A percentile compares a stretch with the other conserved stretches of the same genome.
These are phyloP conservation scores for Nothophytophthora sp. DNA, from an alignment of 352 stramenopile genomes.

Conservation along the genomic window DNA sequence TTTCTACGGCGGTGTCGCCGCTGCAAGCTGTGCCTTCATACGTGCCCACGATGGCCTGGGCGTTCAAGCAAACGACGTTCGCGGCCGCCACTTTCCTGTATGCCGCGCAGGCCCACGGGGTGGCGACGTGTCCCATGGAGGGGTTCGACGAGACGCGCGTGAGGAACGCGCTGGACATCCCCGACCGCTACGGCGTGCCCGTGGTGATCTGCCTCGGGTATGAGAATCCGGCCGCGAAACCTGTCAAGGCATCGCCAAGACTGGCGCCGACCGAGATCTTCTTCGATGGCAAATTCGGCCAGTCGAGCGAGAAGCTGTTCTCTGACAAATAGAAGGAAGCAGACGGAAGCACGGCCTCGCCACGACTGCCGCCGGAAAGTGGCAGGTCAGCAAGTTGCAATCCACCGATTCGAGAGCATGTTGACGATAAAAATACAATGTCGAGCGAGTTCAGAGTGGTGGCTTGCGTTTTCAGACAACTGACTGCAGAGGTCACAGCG, in stretches of 20 bases:
- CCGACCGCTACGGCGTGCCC: constrained; percentile 74
- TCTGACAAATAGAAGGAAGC: constrained; percentile 21
- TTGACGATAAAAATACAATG: too few relatives aligned
- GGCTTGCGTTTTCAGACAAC: too few relatives aligned
- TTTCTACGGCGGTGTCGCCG: constrained; percentile 68
- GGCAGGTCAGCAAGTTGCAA: too few relatives aligned
- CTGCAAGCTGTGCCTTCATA: constrained; percentile 57
- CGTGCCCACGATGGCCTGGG: constrained; percentile 74
- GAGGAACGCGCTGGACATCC: constrained; percentile 69
- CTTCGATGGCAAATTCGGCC: constrained; percentile 85
- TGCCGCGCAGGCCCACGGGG: constrained; percentile 63
- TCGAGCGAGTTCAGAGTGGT: too few relatives aligned
- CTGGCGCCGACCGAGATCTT: constrained; percentile 73
- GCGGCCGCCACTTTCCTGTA: constrained; percentile 72
- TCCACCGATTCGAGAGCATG: too few relatives aligned
- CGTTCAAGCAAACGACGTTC: constrained; percentile 82
- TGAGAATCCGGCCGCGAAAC: constrained; percentile 24
- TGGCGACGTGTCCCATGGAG: constrained; percentile 82
- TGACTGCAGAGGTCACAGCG: too few relatives aligned
- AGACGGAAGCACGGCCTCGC: background rate
- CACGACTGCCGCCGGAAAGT: background rate
- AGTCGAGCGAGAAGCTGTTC: constrained; percentile 65
- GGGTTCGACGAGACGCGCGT: constrained; percentile 74
- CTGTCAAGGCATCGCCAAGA: constrained; percentile 35
- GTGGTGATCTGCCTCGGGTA: constrained; percentile 78